A percentile compares a stretch with the other conserved stretches of the same genome.
Evolutionary conservation across 2,329 filamentous ascomycete genomes (phyloP).

Genomic region (Calonectria naviculata): DNA sequence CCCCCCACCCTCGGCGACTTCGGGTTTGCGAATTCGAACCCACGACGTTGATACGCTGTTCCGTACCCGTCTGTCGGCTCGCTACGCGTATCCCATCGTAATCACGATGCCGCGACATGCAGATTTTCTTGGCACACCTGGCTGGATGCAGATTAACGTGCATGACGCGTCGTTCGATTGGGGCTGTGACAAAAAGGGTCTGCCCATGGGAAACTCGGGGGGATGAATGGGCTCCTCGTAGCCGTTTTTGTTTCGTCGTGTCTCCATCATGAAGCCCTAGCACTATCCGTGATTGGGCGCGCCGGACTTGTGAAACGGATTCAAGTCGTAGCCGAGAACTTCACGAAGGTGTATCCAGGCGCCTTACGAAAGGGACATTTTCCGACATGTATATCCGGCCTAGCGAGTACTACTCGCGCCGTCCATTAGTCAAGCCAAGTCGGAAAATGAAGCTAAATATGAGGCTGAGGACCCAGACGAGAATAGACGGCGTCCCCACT

Average conservation of each 20-base stretch:
- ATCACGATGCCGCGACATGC: background rate
- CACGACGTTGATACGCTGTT: background rate
- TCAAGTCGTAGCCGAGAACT: too few relatives aligned
- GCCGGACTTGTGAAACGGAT: too few relatives aligned
- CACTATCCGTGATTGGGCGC: too few relatives aligned
- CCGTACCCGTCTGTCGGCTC: background rate
- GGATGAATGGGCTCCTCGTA: background rate
- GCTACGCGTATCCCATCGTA: background rate
- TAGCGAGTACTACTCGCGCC: background rate
- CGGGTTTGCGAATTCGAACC: background rate
- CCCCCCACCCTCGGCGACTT: background rate
- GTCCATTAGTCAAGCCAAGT: background rate
- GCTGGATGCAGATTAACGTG: background rate
- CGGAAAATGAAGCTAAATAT: background rate
- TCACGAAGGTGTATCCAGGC: too few relatives aligned
- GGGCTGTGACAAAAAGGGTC: background rate
- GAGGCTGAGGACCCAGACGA: background rate
- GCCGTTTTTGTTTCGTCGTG: background rate
- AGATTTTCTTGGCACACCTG: background rate
- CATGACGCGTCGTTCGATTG: background rate
- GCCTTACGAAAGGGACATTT: too few relatives aligned
- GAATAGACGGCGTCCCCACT: background rate
- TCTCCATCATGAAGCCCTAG: too few relatives aligned
- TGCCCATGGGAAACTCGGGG: background rate
- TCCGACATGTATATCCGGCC: background rate